Conservation (phyloP, 768 basidiomycete species). For the Filobasidium wieringae region DNA sequence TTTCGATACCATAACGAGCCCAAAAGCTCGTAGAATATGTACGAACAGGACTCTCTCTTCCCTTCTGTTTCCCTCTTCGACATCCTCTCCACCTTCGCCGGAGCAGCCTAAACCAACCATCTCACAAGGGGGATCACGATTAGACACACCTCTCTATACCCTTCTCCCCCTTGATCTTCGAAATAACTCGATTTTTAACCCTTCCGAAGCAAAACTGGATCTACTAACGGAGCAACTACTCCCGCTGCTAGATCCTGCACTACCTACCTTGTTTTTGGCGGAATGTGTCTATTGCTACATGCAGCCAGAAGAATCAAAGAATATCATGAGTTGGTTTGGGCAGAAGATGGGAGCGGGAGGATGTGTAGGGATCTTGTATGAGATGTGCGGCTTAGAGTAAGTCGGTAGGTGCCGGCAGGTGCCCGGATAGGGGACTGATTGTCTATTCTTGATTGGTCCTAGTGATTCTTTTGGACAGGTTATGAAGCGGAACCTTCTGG, state of each 20-base stretch:
- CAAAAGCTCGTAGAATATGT: conserved; percentile 47
- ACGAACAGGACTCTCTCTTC: conserved; percentile 15
- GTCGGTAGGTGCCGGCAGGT: conserved; percentile 11
- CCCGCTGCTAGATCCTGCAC: conserved; percentile 46
- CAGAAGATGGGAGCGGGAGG: conserved; percentile 43
- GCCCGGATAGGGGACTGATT: no score
- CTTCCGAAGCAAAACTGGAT: background rate
- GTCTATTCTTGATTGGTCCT: no score
- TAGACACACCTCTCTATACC: conserved; percentile 49
- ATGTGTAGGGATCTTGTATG: conserved; percentile 56
- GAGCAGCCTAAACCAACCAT: conserved; percentile 15
- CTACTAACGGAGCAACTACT: conserved; percentile 11
- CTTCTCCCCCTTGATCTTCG: conserved; percentile 71
- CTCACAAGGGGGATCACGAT: conserved; percentile 39
- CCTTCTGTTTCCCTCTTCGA: conserved; percentile 3
- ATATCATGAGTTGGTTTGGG: conserved; percentile 62
- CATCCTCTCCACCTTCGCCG: background rate
- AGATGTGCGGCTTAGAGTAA: conserved; percentile 73
- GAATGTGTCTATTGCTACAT: conserved; percentile 94
- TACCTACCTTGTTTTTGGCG: conserved; percentile 75
- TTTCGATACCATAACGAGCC: conserved; percentile 69
- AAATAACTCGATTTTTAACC: conserved; percentile 24
- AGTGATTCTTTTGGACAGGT: conserved; percentile 78
- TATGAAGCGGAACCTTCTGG: conserved; percentile 79
- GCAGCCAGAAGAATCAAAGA: conserved; percentile 48